phyloP scores from a whole-genome alignment of 352 stramenopile genomes.

The Thraustochytrium striatum region DNA sequence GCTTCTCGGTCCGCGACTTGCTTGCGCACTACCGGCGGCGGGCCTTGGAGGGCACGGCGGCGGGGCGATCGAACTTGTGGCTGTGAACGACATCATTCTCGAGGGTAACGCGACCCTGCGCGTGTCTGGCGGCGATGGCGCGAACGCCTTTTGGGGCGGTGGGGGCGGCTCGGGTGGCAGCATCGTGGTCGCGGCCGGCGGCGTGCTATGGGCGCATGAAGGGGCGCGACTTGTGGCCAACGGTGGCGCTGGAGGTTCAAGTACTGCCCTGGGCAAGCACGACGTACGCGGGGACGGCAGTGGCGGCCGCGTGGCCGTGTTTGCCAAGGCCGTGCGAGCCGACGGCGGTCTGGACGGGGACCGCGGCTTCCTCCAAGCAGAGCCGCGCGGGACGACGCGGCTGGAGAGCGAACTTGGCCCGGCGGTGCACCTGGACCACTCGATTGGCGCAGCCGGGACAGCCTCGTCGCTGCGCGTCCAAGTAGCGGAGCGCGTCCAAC shows the following conservation, averaged over 20 bases:
- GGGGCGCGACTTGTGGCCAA: constrained; percentile 62
- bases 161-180: constrained; percentile 66
- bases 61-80: constrained; percentile 75
- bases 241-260: constrained; percentile 74
- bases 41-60: constrained; percentile 82
- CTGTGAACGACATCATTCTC: constrained; percentile 87
- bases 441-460: neutral
- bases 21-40: constrained; percentile 59
- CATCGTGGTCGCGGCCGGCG: constrained; percentile 63
- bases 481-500: neutral
- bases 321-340: constrained; percentile 50
- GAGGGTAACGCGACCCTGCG: constrained; percentile 68
- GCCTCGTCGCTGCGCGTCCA: neutral
- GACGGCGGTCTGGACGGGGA: neutral
- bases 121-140: constrained; percentile 67
- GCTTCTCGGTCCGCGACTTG: constrained; percentile 60
- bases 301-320: constrained; percentile 66
- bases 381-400: neutral
- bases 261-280: constrained; percentile 29
- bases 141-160: constrained; percentile 58
- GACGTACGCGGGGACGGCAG: constrained; percentile 60
- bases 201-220: constrained; percentile 60
- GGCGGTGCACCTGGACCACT: constrained; percentile 26
- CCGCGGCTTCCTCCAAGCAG: neutral
- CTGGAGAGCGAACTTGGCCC: neutral